These are phyloP conservation scores for Mallotus repandus DNA, from an alignment of 441 rosid genomes.

Conservation along the genomic window DNA sequence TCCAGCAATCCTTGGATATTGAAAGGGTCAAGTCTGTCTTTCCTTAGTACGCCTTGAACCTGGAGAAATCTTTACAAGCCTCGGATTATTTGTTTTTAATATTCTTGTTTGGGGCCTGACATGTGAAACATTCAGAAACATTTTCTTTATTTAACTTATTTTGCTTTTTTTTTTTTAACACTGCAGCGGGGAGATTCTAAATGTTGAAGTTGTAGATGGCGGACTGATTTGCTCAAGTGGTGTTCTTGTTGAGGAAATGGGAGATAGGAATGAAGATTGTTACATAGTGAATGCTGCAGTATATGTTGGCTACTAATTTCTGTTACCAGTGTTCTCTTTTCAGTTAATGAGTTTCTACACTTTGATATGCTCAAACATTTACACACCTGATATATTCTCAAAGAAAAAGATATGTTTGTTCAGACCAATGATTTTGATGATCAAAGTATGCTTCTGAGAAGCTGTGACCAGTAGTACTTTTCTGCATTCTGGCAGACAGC, in stretches of 20 bases:
- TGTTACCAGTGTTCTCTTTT: neutral
- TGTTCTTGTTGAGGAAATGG: slow-evolving; percentile 91
- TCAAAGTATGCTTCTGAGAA: neutral
- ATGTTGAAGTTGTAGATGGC: slow-evolving; percentile 84
- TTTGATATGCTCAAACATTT: neutral
- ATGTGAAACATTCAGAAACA: neutral
- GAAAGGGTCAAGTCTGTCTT: slow-evolving; percentile 79
- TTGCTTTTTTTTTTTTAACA: neutral
- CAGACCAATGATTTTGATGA: neutral
- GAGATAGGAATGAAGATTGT: slow-evolving; percentile 85
- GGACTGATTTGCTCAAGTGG: slow-evolving; percentile 94
- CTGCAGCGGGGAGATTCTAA: slow-evolving; percentile 66
- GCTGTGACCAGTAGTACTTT: neutral
- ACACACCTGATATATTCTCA: neutral
- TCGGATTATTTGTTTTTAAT: neutral
- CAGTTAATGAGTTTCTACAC: neutral
- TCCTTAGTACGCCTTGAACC: slow-evolving; percentile 55
- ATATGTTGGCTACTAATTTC: slow-evolving; percentile 73
- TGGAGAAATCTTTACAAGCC: neutral
- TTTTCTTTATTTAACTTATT: neutral
- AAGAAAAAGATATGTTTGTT: neutral
- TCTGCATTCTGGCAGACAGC: neutral
- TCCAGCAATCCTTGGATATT: slow-evolving; percentile 66
- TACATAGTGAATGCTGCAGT: slow-evolving; percentile 89
- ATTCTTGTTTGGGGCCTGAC: neutral